Evolutionary conservation across 2,329 filamentous ascomycete species (phyloP).

Genomic region (Colletotrichum sp.): DNA sequence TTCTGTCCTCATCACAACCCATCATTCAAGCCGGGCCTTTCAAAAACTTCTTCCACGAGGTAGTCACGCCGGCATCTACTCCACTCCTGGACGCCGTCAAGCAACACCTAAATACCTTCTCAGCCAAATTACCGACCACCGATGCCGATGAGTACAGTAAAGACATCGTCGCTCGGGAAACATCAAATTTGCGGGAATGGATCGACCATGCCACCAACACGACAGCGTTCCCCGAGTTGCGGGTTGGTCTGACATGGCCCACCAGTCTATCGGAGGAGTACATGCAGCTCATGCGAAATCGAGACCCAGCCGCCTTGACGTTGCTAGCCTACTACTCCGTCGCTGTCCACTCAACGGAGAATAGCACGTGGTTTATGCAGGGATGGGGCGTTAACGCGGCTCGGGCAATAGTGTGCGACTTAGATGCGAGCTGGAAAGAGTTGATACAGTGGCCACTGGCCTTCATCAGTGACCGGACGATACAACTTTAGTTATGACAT

Average conservation of each 20-base stretch:
- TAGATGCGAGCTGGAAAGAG: constrained; percentile 15
- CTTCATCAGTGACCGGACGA: constrained; percentile 7
- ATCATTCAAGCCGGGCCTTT: constrained; percentile 26
- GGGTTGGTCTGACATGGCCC: constrained; percentile 27
- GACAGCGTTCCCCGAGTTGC: constrained; percentile 24
- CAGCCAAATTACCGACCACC: neutral
- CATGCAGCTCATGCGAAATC: constrained; percentile 23
- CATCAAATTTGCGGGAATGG: neutral
- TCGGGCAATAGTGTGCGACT: neutral
- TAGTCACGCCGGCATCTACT: constrained; percentile 1
- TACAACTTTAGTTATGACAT: constrained; percentile 1
- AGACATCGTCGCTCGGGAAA: neutral
- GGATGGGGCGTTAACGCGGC: constrained; percentile 17
- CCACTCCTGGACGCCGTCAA: constrained; percentile 1
- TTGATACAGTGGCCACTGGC: constrained; percentile 16
- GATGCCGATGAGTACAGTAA: neutral
- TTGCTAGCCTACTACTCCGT: constrained; percentile 28
- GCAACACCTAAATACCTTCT: neutral
- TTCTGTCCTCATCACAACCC: constrained; percentile 29
- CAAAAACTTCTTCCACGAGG: constrained; percentile 23
- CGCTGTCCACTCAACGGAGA: constrained; percentile 23
- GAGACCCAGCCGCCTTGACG: constrained; percentile 23
- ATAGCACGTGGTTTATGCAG: constrained; percentile 23
- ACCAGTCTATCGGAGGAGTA: constrained; percentile 25
- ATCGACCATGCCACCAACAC: constrained; percentile 10